phyloP scores from a whole-genome alignment of 305 asterid genomes.

The Fraxinus sp. region DNA sequence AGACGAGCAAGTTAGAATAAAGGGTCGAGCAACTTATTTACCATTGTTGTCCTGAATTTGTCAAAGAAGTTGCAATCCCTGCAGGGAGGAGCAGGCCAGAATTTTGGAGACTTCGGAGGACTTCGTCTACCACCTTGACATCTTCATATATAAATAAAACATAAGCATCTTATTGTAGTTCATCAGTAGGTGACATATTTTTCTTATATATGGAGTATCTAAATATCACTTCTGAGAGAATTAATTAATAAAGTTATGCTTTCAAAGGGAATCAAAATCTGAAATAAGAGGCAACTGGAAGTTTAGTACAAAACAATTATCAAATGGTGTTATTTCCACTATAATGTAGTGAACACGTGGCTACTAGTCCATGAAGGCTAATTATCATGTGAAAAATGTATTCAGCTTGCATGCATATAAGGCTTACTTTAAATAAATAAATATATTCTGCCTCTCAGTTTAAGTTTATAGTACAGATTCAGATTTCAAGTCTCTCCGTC shows the following conservation, averaged over 20 bases:
- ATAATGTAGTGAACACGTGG: not conserved
- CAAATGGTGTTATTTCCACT: not conserved
- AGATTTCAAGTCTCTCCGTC: not conserved
- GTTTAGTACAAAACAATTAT: not conserved
- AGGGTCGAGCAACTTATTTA: constrained; percentile 11
- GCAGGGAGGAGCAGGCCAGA: constrained; percentile 63
- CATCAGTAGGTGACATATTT: not conserved
- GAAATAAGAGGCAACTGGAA: not conserved
- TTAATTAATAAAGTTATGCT: not conserved
- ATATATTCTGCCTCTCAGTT: not conserved
- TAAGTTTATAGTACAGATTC: not conserved
- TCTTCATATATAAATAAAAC: constrained; percentile 39
- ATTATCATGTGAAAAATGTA: not conserved
- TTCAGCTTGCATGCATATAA: not conserved
- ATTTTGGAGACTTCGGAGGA: constrained; percentile 47
- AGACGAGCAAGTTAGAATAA: not conserved
- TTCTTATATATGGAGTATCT: not conserved
- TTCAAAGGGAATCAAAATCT: not conserved
- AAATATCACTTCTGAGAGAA: not conserved
- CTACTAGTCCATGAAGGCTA: not conserved
- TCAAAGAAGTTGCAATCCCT: constrained; percentile 78
- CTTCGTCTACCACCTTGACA: constrained; percentile 44
- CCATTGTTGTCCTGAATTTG: constrained; percentile 91
- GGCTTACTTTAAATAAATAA: not conserved
- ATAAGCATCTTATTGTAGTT: constrained; percentile 2